phyloP scores from a whole-genome alignment of 2,329 filamentous ascomycete species.

The Xylariaceae sp. region DNA sequence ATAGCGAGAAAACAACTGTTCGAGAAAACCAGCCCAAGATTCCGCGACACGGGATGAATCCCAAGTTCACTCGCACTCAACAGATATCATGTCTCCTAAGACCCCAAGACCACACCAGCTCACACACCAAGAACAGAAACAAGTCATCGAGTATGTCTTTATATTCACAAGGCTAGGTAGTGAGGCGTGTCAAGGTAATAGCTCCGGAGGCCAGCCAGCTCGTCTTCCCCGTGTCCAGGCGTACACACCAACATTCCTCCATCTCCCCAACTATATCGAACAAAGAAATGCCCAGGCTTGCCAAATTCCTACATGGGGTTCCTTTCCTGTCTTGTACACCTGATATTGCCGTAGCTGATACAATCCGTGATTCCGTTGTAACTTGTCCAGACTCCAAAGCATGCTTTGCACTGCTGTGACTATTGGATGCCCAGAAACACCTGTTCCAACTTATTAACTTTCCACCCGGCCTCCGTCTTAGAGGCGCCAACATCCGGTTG shows the following conservation, averaged over 20 bases:
- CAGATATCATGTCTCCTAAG: no score
- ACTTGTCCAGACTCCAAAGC: no score
- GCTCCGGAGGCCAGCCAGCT: conserved; percentile 5
- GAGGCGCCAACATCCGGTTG: background rate
- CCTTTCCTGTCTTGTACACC: background rate
- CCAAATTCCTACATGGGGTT: background rate
- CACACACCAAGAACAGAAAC: no score
- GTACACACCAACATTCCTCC: background rate
- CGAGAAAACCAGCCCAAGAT: no score
- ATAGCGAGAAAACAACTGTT: no score
- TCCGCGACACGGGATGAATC: no score
- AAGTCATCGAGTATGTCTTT: background rate
- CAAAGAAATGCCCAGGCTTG: background rate
- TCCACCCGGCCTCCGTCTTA: background rate
- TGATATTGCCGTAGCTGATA: background rate
- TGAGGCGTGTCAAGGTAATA: background rate
- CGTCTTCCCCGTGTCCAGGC: background rate
- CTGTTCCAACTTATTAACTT: no score
- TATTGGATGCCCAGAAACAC: conserved; percentile 7
- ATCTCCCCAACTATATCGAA: background rate
- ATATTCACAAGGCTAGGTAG: background rate
- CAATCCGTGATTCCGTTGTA: background rate
- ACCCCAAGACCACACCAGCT: no score
- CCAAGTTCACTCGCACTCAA: no score
- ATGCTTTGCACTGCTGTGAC: conserved; percentile 6